Percentiles rank a stretch among this genome's conserved stretches.
These are phyloP conservation scores for Colletotrichum sidae DNA, from an alignment of 2,329 filamentous ascomycete genomes.

Conservation along the genomic window DNA sequence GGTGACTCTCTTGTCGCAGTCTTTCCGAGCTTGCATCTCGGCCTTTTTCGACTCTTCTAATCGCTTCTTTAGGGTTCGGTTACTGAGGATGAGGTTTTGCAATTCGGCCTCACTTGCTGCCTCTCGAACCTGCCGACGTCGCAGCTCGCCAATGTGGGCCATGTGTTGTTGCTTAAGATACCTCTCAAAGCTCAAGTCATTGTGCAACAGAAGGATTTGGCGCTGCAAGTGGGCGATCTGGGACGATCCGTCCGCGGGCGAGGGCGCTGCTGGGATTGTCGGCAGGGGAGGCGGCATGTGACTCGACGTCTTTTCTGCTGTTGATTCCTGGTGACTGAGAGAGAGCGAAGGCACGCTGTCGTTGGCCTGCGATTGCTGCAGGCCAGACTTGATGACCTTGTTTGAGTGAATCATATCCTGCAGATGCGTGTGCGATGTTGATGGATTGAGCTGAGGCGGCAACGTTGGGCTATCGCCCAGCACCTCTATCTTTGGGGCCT, in stretches of 20 bases:
- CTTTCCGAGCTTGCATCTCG: constrained; percentile 77
- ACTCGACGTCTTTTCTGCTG: constrained; percentile 51
- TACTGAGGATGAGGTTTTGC: constrained; percentile 82
- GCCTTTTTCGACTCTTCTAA: constrained; percentile 78
- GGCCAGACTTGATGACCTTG: constrained; percentile 65
- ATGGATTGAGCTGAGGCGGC: constrained; percentile 60
- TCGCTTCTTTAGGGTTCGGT: constrained; percentile 78
- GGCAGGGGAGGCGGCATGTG: constrained; percentile 45
- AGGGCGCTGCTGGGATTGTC: constrained; percentile 25
- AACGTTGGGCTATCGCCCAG: constrained; percentile 73
- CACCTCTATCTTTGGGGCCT: constrained; percentile 45
- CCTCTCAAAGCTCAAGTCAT: constrained; percentile 85
- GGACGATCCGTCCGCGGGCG: constrained; percentile 46
- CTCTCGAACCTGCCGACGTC: constrained; percentile 79
- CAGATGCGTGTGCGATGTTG: constrained; percentile 65
- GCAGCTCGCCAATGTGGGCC: constrained; percentile 82
- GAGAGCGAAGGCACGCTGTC: constrained; percentile 68
- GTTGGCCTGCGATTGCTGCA: constrained; percentile 67
- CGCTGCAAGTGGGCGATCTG: constrained; percentile 72
- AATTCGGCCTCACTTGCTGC: constrained; percentile 85
- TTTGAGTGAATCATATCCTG: constrained; percentile 72
- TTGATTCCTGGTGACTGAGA: constrained; percentile 62
- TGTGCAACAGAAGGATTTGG: constrained; percentile 80
- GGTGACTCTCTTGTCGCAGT: constrained; percentile 77
- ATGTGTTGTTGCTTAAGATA: constrained; percentile 88